Conservation (phyloP, 345 rosid genomes). For the Lepidium africanum region DNA sequence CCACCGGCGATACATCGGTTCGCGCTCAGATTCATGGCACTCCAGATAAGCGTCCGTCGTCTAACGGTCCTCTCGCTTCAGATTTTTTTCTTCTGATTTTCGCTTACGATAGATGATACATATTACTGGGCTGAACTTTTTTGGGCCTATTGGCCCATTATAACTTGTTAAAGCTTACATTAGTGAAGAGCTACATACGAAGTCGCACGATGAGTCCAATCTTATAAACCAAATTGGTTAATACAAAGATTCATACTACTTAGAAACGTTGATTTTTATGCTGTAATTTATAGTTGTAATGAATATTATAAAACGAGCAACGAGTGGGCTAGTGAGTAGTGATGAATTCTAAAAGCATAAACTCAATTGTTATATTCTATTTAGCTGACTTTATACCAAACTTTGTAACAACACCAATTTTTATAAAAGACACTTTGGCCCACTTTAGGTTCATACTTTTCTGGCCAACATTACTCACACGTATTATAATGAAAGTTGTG, state of each 20-base stretch:
- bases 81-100: not conserved
- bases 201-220: not conserved
- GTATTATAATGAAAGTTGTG: slow-evolving; percentile 8
- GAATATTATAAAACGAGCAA: not conserved
- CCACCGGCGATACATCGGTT: slow-evolving; percentile 24
- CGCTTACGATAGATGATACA: not conserved
- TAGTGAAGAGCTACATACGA: too few relatives aligned
- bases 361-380: slow-evolving; percentile 5
- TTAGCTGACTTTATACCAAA: slow-evolving; percentile 14
- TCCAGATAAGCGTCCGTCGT: slow-evolving; percentile 7
- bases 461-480: not conserved
- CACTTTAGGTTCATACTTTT: slow-evolving; percentile 13
- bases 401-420: not conserved
- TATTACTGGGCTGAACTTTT: not conserved
- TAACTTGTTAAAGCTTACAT: too few relatives aligned
- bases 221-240: not conserved
- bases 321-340: not conserved
- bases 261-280: too few relatives aligned
- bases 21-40: slow-evolving; percentile 17
- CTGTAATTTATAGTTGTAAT: not conserved
- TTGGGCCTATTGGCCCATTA: not conserved
- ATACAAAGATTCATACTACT: too few relatives aligned
- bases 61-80: slow-evolving; percentile 7
- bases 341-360: not conserved
- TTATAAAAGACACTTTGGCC: not conserved